Percentiles rank a stretch among this genome's conserved stretches.
Conservation (phyloP, 1,139 yeast species). For the Protomyces pachydermus region DNA sequence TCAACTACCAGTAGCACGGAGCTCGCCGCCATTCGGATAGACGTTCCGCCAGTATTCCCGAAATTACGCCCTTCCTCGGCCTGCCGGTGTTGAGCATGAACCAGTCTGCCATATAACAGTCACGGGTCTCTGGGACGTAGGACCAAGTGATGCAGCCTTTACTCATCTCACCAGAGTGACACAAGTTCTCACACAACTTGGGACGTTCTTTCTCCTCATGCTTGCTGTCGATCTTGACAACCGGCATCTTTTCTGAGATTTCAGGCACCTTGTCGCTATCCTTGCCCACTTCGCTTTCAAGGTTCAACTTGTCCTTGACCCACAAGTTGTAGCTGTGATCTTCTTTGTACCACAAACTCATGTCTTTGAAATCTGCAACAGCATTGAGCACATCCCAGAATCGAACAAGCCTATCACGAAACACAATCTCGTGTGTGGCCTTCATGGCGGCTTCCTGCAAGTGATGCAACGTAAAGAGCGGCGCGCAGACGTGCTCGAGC, state of each 20-base stretch:
- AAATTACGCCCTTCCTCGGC: slow-evolving; percentile 4
- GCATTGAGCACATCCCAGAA: slow-evolving; percentile 5
- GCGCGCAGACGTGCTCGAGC: slow-evolving; percentile 37
- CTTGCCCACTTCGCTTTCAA: not conserved
- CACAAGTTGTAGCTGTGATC: slow-evolving; percentile 16
- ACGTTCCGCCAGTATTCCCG: slow-evolving; percentile 11
- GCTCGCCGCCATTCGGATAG: slow-evolving; percentile 5
- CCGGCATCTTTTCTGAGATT: slow-evolving; percentile 3
- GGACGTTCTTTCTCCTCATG: not conserved
- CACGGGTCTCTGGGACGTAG: not conserved
- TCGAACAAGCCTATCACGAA: not conserved
- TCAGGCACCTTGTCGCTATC: not conserved
- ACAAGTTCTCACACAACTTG: not conserved
- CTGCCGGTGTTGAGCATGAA: slow-evolving; percentile 7
- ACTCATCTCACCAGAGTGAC: slow-evolving; percentile 11
- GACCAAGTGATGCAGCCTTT: slow-evolving; percentile 21
- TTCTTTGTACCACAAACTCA: slow-evolving; percentile 3
- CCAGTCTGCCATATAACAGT: slow-evolving; percentile 14
- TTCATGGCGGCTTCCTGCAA: slow-evolving; percentile 29
- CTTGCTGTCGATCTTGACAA: not conserved
- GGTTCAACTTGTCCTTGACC: not conserved
- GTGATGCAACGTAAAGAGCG: slow-evolving; percentile 35
- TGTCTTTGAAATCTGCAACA: not conserved
- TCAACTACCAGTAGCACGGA: not conserved
- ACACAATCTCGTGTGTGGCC: slow-evolving; percentile 25